Base-by-base conservation (phyloP, 345 rosid genomes). In the Nephelium lappaceum region DNA sequence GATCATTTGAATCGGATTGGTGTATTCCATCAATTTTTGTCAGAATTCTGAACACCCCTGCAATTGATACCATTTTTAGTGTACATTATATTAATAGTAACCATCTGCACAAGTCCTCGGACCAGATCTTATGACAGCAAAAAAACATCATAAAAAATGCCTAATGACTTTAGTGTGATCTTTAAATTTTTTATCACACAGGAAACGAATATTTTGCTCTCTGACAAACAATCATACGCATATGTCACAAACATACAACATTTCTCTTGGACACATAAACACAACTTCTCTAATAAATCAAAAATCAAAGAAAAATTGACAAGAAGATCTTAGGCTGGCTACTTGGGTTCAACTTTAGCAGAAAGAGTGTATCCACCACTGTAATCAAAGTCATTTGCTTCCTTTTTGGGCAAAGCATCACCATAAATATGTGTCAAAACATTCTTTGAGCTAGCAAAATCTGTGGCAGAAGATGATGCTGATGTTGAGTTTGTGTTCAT, bases 401-500 rank as follows among this genome's bases (percentile, higher is more conserved):
- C 88, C 53, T 81, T 78, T 73, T 77, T 89, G 31, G 89, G 91
- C 58, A 78, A 69, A 57, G 78, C 76, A 25, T 86, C 88, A 2
- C 78, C 86, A 53, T 92, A 95, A 67, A 91, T 92, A 65, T 89
- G 83, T 78, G 79, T 85, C 0, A 78, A 76, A 12, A 81, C 81
- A 14, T 77, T 87, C 78, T 85, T 89, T 60, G 89, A 51, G 51
- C 75, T 87, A 51, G 89, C 92, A 58, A 93, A 88, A 15, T 93
- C 98, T 0, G 95, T 91, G 8, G 93, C 83, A 9, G 97, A 91
- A 0, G 98, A 95, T 1, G 95, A 91, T n/a, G 97, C 89, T 4
- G 98, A 93, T 8, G 95, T 87, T 61, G 99, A 92, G 88, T 89
- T 90, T 23, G 89, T 91, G 67, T 81, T 87, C 42, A 91, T 60